Conservation (phyloP, 805 yeast genomes). For the Pichia membranifaciens region DNA sequence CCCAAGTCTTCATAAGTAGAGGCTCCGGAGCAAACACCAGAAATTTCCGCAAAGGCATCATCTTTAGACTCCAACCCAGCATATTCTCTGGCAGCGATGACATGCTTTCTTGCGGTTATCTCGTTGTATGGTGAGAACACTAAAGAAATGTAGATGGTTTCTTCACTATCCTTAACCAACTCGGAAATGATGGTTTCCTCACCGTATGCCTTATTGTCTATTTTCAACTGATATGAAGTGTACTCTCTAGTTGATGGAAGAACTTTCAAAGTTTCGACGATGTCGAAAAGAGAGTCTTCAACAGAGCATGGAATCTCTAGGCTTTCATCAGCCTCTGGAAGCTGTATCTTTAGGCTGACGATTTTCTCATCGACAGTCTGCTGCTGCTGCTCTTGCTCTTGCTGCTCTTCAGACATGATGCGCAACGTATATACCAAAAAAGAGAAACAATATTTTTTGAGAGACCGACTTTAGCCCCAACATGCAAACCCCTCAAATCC, state of each 20-base stretch:
- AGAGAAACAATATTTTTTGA: background rate
- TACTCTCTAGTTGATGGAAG: slow-evolving; percentile 51
- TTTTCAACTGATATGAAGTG: slow-evolving; percentile 51
- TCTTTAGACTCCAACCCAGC: slow-evolving; percentile 46
- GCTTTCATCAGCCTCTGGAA: slow-evolving; percentile 9
- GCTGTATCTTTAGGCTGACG: slow-evolving; percentile 11
- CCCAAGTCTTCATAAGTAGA: slow-evolving; percentile 40
- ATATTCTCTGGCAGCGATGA: slow-evolving; percentile 56
- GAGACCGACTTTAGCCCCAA: no score
- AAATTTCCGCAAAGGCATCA: slow-evolving; percentile 35
- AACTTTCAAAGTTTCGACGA: slow-evolving; percentile 53
- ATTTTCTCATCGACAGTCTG: slow-evolving; percentile 14
- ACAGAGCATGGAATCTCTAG: slow-evolving; percentile 24
- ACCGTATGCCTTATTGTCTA: slow-evolving; percentile 31
- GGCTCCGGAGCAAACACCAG: slow-evolving; percentile 42
- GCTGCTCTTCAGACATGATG: slow-evolving; percentile 11
- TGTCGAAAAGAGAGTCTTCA: slow-evolving; percentile 48
- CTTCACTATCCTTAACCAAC: slow-evolving; percentile 26
- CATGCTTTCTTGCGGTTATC: slow-evolving; percentile 54
- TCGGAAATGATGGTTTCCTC: slow-evolving; percentile 24
- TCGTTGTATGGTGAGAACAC: slow-evolving; percentile 55
- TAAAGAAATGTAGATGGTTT: slow-evolving; percentile 38
- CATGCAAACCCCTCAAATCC: background rate
- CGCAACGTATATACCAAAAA: no score
- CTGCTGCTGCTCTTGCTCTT: slow-evolving; percentile 4